phyloP scores from a whole-genome alignment of 306 rosid genomes.

The Rosa persica region DNA sequence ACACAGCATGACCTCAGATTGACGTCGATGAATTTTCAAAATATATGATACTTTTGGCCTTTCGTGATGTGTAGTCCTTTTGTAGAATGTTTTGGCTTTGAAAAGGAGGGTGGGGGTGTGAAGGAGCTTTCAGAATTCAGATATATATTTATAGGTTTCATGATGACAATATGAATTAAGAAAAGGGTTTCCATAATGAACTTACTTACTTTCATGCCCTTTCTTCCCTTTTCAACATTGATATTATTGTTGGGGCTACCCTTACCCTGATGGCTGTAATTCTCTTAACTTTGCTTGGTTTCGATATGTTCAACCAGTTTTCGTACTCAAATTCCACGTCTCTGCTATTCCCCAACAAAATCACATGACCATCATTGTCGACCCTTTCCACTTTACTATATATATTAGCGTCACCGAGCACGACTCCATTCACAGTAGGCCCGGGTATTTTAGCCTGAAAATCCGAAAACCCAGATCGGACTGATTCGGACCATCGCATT shows the following conservation, averaged over 20 bases:
- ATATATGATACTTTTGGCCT: not conserved
- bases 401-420: not conserved
- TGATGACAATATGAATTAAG: constrained; percentile 37
- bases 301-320: constrained; percentile 13
- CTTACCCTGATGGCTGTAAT: constrained; percentile 7
- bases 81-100: not conserved
- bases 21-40: constrained; percentile 30
- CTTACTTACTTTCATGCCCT: constrained; percentile 29
- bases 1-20: constrained; percentile 53
- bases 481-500: too few relatives aligned
- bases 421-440: not conserved
- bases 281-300: not conserved
- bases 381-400: not conserved
- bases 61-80: not conserved
- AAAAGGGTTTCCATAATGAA: constrained; percentile 32
- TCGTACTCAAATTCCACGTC: not conserved
- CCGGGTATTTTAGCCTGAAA: too few relatives aligned
- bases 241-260: constrained; percentile 13
- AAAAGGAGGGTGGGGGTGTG: not conserved
- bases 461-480: too few relatives aligned
- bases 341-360: constrained; percentile 5
- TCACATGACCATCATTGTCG: not conserved
- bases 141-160: constrained; percentile 19
- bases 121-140: constrained; percentile 34
- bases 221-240: constrained; percentile 47